Base-by-base conservation (phyloP, 257 asterid species). In the Rhazya stricta region DNA sequence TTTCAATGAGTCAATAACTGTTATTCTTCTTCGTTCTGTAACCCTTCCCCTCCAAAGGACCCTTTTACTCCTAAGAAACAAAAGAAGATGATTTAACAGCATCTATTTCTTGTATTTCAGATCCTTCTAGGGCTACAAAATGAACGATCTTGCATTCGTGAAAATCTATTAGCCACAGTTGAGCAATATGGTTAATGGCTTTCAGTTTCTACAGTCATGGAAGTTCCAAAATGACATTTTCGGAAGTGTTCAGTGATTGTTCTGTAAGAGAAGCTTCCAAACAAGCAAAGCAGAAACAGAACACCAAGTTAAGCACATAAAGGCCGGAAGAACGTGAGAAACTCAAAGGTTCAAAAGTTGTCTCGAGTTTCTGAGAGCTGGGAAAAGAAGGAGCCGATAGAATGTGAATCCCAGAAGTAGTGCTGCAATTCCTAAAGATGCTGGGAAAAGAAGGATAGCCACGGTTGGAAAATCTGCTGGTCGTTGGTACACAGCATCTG, bases 381-480 rank as follows among this genome's bases (percentile, higher is more conserved):
- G 99, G 83, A n/a, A n/a, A n/a, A n/a, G n/a, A n/a, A n/a, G n/a
- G n/a, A n/a, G n/a, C n/a, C n/a, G n/a, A n/a, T n/a, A n/a, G n/a
- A n/a, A n/a, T n/a, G n/a, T 90, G 69, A 85, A 83, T 83, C 98
- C 99, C 71, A 90, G 81, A 80, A 77, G 73, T 77, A 45, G 79
- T 79, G 84, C 78, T 57, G 84, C 75, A 68, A 63, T 72, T 86
- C 81, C 88, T 74, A 89, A 87, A 81, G 90, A 87, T 76, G 92
- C 90, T 76, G 88, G 99, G 78, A 85, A 88, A 84, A 85, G 97
- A 85, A 95, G 92, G 85, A 90, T 85, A 76, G 96, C 82, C 48
- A 96, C 93, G 25, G 94, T 27, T 78, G 78, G 89, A 71, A 84
- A 80, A 81, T 79, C 96, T 76, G 80, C 86, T 45, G 99, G 99